Evolutionary conservation across 345 rosid species (phyloP).

Genomic region (Combretum micranthum): DNA sequence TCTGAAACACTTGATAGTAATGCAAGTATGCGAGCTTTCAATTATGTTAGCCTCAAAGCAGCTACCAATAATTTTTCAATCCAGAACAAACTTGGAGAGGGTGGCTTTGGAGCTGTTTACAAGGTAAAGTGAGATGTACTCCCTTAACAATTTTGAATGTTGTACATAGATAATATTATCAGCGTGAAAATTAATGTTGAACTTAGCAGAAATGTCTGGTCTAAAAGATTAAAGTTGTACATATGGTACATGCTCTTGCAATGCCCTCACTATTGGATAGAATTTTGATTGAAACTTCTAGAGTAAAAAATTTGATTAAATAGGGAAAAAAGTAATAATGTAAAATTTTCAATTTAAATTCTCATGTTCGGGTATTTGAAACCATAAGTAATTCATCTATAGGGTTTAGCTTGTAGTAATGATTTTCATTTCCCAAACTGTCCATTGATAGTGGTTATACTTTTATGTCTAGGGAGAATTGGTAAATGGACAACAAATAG

Average conservation of each 20-base stretch:
- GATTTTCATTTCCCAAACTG: no score
- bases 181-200: not conserved
- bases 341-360: no score
- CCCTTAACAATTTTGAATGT: not conserved
- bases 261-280: not conserved
- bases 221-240: not conserved
- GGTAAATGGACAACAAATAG: constrained; percentile 23
- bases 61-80: constrained; percentile 32
- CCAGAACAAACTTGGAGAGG: constrained; percentile 35
- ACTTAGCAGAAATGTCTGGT: no score
- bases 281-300: no score
- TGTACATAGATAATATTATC: not conserved
- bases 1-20: constrained; percentile 8
- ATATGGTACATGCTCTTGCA: not conserved
- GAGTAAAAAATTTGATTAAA: no score
- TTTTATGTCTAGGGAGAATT: constrained; percentile 17
- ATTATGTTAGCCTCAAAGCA: constrained; percentile 14
- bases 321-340: no score
- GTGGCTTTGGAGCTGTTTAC: constrained; percentile 45
- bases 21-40: constrained; percentile 18
- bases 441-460: no score
- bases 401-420: no score
- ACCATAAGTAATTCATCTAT: no score
- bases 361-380: no score
- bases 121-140: constrained; percentile 11